phyloP scores from a whole-genome alignment of 2,329 filamentous ascomycete species.

The Teratosphaeria destructans region DNA sequence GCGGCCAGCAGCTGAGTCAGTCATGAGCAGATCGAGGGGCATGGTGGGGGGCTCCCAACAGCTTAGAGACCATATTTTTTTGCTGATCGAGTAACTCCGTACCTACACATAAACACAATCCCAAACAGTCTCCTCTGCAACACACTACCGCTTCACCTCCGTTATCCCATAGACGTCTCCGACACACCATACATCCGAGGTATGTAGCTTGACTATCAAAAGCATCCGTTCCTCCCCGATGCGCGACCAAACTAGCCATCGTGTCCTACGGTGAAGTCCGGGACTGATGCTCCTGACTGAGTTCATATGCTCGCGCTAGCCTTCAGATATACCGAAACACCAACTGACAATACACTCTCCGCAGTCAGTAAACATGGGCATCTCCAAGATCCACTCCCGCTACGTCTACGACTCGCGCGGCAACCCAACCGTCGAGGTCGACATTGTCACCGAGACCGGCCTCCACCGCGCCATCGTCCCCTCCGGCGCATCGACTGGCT shows the following conservation, averaged over 20 bases:
- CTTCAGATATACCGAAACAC: background rate
- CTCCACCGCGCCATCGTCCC: conserved; percentile 93
- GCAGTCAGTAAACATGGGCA: conserved; percentile 56
- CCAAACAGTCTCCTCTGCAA: background rate
- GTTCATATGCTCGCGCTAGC: background rate
- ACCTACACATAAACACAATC: background rate
- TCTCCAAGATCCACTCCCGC: conserved; percentile 49
- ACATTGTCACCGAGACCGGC: conserved; percentile 90
- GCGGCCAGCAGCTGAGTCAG: background rate
- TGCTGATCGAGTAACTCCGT: background rate
- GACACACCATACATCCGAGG: background rate
- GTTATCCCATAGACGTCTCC: background rate
- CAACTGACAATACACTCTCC: background rate
- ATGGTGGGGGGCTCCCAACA: background rate
- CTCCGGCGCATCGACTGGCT: conserved; percentile 82
- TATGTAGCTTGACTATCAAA: background rate
- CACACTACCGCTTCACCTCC: background rate
- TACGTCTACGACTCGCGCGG: conserved; percentile 95
- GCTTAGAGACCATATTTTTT: background rate
- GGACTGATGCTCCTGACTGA: background rate
- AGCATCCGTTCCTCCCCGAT: background rate
- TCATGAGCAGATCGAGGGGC: background rate
- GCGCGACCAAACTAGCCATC: background rate
- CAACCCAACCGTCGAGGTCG: conserved; percentile 98
- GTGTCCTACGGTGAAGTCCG: background rate